These are phyloP conservation scores for Plectosphaerella sp. DNA, from an alignment of 2,329 filamentous ascomycete species.

Conservation along the genomic window DNA sequence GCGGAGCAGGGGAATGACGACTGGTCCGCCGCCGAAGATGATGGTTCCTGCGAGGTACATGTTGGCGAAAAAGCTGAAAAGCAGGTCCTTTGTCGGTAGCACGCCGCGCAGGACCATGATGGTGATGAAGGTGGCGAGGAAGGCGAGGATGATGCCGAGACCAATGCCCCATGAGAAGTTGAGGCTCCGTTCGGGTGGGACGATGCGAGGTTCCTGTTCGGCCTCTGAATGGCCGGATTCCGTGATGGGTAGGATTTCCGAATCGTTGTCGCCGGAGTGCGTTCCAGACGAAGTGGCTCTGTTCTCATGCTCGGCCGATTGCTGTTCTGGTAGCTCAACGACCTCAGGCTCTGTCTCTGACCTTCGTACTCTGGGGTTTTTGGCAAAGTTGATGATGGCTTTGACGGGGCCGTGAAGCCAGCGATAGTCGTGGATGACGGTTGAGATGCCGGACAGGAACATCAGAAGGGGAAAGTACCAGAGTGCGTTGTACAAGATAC, in stretches of 20 bases:
- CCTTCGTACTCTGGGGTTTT: not conserved
- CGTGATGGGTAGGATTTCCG: too few relatives aligned
- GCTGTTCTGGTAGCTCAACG: not conserved
- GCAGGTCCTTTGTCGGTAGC: constrained; percentile 26
- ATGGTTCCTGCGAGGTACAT: constrained; percentile 65
- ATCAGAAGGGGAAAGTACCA: constrained; percentile 68
- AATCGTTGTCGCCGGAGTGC: too few relatives aligned
- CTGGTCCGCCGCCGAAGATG: constrained; percentile 53
- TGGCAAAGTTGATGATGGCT: constrained; percentile 7
- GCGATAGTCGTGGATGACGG: constrained; percentile 49
- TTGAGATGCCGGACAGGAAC: constrained; percentile 42
- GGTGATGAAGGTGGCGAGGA: constrained; percentile 52
- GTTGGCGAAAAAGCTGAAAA: constrained; percentile 58
- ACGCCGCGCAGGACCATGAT: constrained; percentile 48
- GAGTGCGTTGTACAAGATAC: constrained; percentile 60
- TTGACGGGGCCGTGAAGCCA: constrained; percentile 34
- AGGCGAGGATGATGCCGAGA: constrained; percentile 34
- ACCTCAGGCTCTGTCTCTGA: not conserved
- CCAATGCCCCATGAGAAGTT: constrained; percentile 42
- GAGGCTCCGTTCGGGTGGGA: constrained; percentile 28
- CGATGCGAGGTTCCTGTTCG: constrained; percentile 17
- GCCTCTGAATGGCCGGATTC: constrained; percentile 2
- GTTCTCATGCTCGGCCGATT: too few relatives aligned
- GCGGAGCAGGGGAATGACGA: constrained; percentile 53
- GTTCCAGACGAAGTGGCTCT: too few relatives aligned